Evolutionary conservation across 805 yeast species (phyloP).

Genomic region (Saccharomyces mikatae): DNA sequence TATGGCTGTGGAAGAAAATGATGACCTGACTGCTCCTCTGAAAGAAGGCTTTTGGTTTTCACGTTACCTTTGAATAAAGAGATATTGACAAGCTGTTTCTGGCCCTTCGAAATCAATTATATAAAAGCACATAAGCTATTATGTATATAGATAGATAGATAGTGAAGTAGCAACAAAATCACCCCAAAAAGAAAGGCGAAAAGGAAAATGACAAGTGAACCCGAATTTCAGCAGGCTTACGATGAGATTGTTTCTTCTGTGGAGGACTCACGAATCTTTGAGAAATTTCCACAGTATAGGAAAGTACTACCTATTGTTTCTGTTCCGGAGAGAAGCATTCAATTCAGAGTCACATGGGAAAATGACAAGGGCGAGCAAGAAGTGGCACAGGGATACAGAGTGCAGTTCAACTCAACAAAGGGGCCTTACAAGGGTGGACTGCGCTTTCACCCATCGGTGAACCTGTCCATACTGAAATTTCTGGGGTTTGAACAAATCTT

Average conservation of each 20-base stretch:
- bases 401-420: constrained; percentile 94
- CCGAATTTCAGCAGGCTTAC: constrained; percentile 98
- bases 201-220: constrained; percentile 43
- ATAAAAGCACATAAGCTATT: background rate
- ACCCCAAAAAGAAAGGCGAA: too few species aligned
- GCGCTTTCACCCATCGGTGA: constrained; percentile 95
- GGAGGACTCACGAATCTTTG: constrained; percentile 84
- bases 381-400: constrained; percentile 96
- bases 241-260: constrained; percentile 83
- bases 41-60: background rate
- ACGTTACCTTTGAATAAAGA: background rate
- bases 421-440: constrained; percentile 99
- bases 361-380: constrained; percentile 85
- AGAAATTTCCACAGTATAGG: constrained; percentile 82
- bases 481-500: constrained; percentile 97
- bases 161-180: background rate
- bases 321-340: constrained; percentile 91
- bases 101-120: background rate
- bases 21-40: background rate
- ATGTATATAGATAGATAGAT: background rate
- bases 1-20: background rate
- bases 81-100: background rate
- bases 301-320: constrained; percentile 84
- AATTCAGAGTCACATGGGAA: constrained; percentile 97
- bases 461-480: constrained; percentile 89